Evolutionary conservation across 2,329 filamentous ascomycete species (phyloP).

Genomic region (Orbilia blumenaviensis): DNA sequence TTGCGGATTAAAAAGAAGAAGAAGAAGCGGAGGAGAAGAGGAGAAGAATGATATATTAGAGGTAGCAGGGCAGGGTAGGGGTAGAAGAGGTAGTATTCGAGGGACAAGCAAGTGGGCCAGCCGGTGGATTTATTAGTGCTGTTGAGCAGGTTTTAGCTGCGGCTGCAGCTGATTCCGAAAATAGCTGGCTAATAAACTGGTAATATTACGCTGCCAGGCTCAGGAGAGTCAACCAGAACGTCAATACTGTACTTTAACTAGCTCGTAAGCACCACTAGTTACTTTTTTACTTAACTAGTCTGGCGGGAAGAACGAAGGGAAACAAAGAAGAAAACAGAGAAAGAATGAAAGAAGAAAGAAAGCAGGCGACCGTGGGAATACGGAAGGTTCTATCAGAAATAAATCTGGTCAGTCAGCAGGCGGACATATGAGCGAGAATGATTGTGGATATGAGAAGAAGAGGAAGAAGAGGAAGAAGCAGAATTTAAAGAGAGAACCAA

Average conservation of each 20-base stretch:
- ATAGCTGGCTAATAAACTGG: constrained; percentile 15
- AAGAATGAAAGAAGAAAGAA: not conserved
- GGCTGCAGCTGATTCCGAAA: constrained; percentile 31
- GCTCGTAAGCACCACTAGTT: too few relatives aligned
- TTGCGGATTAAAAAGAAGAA: not conserved
- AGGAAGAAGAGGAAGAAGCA: too few relatives aligned
- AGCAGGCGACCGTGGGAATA: constrained; percentile 1
- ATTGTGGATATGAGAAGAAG: too few relatives aligned
- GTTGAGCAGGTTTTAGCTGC: constrained; percentile 16
- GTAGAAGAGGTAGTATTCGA: not conserved
- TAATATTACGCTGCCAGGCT: constrained; percentile 9
- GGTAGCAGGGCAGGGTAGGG: not conserved
- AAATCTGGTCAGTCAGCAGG: too few relatives aligned
- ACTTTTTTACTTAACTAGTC: too few relatives aligned
- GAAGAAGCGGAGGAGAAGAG: not conserved
- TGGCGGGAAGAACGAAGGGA: too few relatives aligned
- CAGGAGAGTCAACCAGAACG: constrained; percentile 7
- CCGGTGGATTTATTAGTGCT: constrained; percentile 10
- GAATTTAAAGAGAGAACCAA: too few relatives aligned
- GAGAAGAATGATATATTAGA: not conserved
- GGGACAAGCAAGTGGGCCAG: too few relatives aligned
- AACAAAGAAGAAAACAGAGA: not conserved
- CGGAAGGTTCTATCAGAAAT: too few relatives aligned
- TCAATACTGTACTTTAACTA: too few relatives aligned
- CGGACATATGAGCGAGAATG: constrained; percentile 6